Evolutionary conservation across 1,284 basidiomycete genomes (phyloP).

Genomic region (Meira miltonrushii): DNA sequence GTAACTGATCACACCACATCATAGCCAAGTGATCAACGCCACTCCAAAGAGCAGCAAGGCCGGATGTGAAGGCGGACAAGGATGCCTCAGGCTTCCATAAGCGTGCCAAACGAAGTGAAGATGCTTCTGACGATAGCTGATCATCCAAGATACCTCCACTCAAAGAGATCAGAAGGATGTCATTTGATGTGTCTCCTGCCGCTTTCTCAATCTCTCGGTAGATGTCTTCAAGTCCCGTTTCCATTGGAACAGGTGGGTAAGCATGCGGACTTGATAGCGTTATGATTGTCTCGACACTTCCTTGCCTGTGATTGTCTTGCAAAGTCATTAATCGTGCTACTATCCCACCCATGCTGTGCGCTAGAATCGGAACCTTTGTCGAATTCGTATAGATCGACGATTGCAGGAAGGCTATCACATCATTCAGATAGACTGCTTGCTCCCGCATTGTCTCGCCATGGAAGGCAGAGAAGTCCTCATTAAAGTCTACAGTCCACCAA

Average conservation of each 20-base stretch:
- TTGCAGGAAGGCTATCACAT: constrained; percentile 71
- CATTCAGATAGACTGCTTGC: constrained; percentile 71
- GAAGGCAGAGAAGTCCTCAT: constrained; percentile 94
- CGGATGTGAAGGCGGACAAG: constrained; percentile 65
- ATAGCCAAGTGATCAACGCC: constrained; percentile 92
- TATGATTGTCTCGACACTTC: constrained; percentile 68
- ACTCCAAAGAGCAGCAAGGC: constrained; percentile 83
- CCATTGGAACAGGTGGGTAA: constrained; percentile 81
- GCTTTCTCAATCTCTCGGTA: constrained; percentile 56
- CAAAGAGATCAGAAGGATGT: constrained; percentile 68
- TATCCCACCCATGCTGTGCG: constrained; percentile 98
- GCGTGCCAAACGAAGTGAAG: constrained; percentile 61
- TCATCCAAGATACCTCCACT: constrained; percentile 88
- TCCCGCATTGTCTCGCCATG: constrained; percentile 81
- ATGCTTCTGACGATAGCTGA: constrained; percentile 87
- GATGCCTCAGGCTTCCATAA: constrained; percentile 50
- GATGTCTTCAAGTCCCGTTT: constrained; percentile 69
- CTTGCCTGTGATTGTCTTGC: constrained; percentile 56
- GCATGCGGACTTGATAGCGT: constrained; percentile 92
- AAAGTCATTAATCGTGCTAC: constrained; percentile 68
- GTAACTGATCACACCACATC: constrained; percentile 97
- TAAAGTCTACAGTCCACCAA: constrained; percentile 70
- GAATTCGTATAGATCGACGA: constrained; percentile 47
- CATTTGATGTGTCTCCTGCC: background rate
- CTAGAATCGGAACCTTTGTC: constrained; percentile 63